phyloP scores from a whole-genome alignment of 2,329 filamentous ascomycete genomes.

The Trichophyton schoenleinii region DNA sequence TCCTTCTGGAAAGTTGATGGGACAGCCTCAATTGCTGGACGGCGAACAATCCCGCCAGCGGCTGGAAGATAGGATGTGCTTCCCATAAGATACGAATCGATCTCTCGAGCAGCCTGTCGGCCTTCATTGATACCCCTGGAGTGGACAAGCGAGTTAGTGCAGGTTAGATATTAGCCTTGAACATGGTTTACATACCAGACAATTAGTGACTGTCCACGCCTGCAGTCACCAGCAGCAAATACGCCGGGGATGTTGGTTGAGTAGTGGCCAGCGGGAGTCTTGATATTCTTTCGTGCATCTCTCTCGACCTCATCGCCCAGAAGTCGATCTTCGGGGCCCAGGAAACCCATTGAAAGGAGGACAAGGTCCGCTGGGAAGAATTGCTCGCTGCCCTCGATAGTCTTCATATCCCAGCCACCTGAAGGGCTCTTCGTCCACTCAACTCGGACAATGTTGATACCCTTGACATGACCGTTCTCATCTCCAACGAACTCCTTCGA shows the following conservation, averaged over 20 bases:
- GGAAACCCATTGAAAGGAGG: slow-evolving; percentile 91
- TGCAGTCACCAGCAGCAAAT: slow-evolving; percentile 90
- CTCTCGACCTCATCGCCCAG: slow-evolving; percentile 82
- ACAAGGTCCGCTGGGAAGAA: slow-evolving; percentile 96
- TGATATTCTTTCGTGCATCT: slow-evolving; percentile 88
- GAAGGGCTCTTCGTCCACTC: slow-evolving; percentile 86
- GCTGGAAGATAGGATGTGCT: slow-evolving; percentile 66
- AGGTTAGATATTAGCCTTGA: not conserved
- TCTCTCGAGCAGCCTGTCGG: slow-evolving; percentile 79
- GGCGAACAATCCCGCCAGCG: slow-evolving; percentile 85
- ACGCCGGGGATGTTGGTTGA: slow-evolving; percentile 76
- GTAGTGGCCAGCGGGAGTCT: slow-evolving; percentile 80
- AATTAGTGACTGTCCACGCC: slow-evolving; percentile 86
- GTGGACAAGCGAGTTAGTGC: not conserved
- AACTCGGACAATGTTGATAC: slow-evolving; percentile 89
- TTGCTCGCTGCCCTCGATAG: slow-evolving; percentile 80
- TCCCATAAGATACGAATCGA: slow-evolving; percentile 75
- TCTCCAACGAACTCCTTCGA: slow-evolving; percentile 92
- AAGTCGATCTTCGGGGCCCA: slow-evolving; percentile 80
- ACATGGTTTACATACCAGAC: slow-evolving; percentile 57
- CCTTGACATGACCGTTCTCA: slow-evolving; percentile 75
- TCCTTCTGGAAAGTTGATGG: slow-evolving; percentile 18
- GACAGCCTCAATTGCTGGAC: slow-evolving; percentile 44
- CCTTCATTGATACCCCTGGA: slow-evolving; percentile 89
- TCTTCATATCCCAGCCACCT: slow-evolving; percentile 98